Conservation (phyloP, 2,329 filamentous ascomycete genomes). For the Paradendryphiella salina region DNA sequence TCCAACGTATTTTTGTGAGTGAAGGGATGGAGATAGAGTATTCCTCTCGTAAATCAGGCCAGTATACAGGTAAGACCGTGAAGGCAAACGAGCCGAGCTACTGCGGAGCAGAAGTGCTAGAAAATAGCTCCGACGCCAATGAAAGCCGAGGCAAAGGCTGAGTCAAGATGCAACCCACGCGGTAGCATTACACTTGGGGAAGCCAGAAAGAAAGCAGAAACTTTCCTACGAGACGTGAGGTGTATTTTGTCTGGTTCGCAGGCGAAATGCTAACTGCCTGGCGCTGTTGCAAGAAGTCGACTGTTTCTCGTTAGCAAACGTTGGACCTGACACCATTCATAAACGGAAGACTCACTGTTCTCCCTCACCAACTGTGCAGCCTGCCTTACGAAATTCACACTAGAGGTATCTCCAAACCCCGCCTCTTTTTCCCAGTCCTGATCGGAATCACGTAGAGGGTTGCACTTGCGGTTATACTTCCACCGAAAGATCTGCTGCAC, state of each 20-base stretch:
- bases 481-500: conserved; percentile 52
- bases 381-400: conserved; percentile 44
- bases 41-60: neutral
- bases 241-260: conserved; percentile 48
- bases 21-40: neutral
- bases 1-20: conserved; percentile 7
- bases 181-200: conserved; percentile 19
- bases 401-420: conserved; percentile 41
- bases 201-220: conserved; percentile 49
- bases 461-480: conserved; percentile 53
- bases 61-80: neutral
- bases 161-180: neutral
- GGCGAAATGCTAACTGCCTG: conserved; percentile 45
- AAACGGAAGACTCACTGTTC: conserved; percentile 44
- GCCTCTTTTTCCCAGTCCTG: conserved; percentile 46
- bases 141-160: neutral
- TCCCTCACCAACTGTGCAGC: conserved; percentile 48
- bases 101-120: neutral
- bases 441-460: conserved; percentile 45
- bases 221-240: conserved; percentile 49
- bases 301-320: conserved; percentile 27
- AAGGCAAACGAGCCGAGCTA: neutral
- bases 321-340: neutral
- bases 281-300: conserved; percentile 45
- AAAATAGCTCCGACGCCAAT: neutral